Evolutionary conservation across 192 early-diverging fungal species (phyloP), one percentile per base, ranked within the genome.

Genomic region (Cetraspora pellucida): DNA sequence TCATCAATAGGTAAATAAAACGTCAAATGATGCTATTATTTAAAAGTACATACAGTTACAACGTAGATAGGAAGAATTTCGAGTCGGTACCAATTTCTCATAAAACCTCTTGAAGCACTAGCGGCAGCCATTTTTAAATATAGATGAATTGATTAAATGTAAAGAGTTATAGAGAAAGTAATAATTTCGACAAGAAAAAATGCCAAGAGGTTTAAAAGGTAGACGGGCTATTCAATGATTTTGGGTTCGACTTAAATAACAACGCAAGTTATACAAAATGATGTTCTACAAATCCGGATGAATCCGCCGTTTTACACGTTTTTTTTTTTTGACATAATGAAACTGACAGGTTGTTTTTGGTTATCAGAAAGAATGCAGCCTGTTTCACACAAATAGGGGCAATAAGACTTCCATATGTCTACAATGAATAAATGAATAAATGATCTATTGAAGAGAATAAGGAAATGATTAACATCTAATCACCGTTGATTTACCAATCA

Each of bases 1-100:
- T 16, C 50, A 19, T 11, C 2, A 14, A 2, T 19, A 5, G 11
- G 11, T 54, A 54, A n/a, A n/a, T 54, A 54, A 54, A 14, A 13
- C 23, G 2, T 0, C 17, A 54, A 19, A 54, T 19, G 3, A 14
- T 54, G 50, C 16, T 2, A 54, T 21, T 63, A 14, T 30, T 63
- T 37, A 11, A 14, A 37, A 16, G 9, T 23, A 68, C 70, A 13
- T 72, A 72, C 70, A 2, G 70, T 72, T 30, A 83, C 82, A 64
- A 76, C 78, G 65, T 89, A 89, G 81, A 89, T 89, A 63, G 87
- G 87, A 77, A 89, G 78, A 78, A 87, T 84, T 81, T 89, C 87
- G 65, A 80, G 70, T 74, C 82, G 79, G 82, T 82, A 89, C 87
- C 87, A 89, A 81, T 84, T 86, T 75, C 73, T 75, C 82, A 82